phyloP scores from a whole-genome alignment of 768 basidiomycete genomes.

The Mrakia hoshinonis region DNA sequence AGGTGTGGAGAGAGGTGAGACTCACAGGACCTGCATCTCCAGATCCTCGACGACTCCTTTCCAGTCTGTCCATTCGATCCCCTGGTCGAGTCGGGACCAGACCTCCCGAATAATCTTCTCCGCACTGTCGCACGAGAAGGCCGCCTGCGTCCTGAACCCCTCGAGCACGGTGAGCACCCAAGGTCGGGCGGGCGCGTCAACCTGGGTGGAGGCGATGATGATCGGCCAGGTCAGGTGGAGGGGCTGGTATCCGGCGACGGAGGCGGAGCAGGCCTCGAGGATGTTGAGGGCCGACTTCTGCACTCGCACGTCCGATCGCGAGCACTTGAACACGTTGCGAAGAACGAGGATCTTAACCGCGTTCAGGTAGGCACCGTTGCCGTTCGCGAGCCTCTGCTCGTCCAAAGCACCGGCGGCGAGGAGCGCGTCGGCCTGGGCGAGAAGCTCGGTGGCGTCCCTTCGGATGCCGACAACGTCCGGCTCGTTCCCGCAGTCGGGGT shows the following conservation, averaged over 20 bases:
- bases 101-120: slow-evolving; percentile 39
- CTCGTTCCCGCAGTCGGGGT: slow-evolving; percentile 18
- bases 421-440: slow-evolving; percentile 34
- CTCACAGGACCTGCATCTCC: slow-evolving; percentile 30
- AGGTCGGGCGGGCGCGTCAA: slow-evolving; percentile 32
- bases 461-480: slow-evolving; percentile 18
- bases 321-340: slow-evolving; percentile 39
- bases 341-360: slow-evolving; percentile 40
- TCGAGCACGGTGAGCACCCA: slow-evolving; percentile 34
- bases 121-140: slow-evolving; percentile 43
- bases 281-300: slow-evolving; percentile 37
- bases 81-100: slow-evolving; percentile 32
- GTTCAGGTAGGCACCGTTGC: slow-evolving; percentile 15
- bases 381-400: background rate
- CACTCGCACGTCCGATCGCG: slow-evolving; percentile 37
- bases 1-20: background rate
- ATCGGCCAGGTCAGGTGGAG: slow-evolving; percentile 41
- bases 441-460: slow-evolving; percentile 32
- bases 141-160: slow-evolving; percentile 39
- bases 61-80: slow-evolving; percentile 31
- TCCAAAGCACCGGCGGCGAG: background rate
- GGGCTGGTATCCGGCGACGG: slow-evolving; percentile 35
- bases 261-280: slow-evolving; percentile 38
- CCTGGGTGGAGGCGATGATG: slow-evolving; percentile 36
- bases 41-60: slow-evolving; percentile 30